A percentile compares a stretch with the other conserved stretches of the same genome.
Evolutionary conservation across 805 yeast species (phyloP).

Genomic region (Pichia eremophila): DNA sequence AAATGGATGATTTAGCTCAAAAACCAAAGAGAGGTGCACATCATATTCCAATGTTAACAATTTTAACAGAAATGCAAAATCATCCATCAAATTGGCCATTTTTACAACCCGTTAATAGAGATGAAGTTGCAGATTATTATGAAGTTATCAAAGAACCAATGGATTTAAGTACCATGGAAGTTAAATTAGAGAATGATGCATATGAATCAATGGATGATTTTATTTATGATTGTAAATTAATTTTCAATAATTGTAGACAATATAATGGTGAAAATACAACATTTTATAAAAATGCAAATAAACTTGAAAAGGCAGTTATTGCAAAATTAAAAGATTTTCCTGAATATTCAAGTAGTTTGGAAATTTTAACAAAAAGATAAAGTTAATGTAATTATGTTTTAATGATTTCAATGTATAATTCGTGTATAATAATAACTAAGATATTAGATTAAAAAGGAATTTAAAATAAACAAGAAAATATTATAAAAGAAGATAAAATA

Average conservation of each 20-base stretch:
- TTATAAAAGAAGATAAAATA: not conserved
- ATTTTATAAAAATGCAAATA: conserved; percentile 88
- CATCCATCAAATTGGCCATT: conserved; percentile 99
- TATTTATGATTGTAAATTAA: conserved; percentile 75
- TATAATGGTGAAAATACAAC: conserved; percentile 94
- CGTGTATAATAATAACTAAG: not conserved
- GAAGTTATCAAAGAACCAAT: conserved; percentile 95
- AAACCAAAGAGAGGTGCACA: conserved; percentile 92
- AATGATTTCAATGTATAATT: not conserved
- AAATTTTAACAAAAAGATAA: conserved; percentile 28
- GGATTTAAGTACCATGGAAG: conserved; percentile 95
- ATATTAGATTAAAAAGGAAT: too few species aligned
- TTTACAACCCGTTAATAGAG: conserved; percentile 81
- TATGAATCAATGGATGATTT: conserved; percentile 88
- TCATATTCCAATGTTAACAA: conserved; percentile 83
- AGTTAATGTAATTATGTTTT: not conserved
- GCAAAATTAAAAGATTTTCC: conserved; percentile 81
- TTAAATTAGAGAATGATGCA: conserved; percentile 81
- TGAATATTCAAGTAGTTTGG: conserved; percentile 78
- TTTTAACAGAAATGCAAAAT: conserved; percentile 80
- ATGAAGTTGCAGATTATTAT: conserved; percentile 93
- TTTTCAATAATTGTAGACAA: conserved; percentile 84
- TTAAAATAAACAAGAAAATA: too few species aligned
- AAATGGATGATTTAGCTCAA: conserved; percentile 94
- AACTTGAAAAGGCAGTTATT: conserved; percentile 82